Base-by-base conservation (phyloP, 108 stramenopile genomes). In the Hondaea fermentalgiana region DNA sequence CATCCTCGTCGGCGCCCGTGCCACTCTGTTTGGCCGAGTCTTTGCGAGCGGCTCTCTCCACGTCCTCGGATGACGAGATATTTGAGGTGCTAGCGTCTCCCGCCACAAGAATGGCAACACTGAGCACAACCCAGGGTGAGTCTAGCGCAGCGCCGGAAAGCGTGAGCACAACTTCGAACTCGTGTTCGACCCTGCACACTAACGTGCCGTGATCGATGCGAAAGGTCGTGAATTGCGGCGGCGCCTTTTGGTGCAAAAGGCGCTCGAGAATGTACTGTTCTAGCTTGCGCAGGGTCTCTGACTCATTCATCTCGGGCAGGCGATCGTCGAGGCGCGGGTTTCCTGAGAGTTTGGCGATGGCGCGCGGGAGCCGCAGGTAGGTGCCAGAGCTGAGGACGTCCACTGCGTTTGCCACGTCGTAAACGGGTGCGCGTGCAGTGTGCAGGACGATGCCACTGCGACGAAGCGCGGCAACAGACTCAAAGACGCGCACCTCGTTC, bases 321-420 rank as follows among this genome's bases (percentile, higher is more conserved):
- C 76, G 76, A 4, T 83, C 76, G 76, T 83, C 76, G n/a, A 83
- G 51, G 49, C 76, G 76, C 51, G 76, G 76, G 76, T 83, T 83
- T 8, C 76, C 76, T 2, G 76, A 83, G 51, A 83, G 76, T 16
- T 23, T 43, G 12, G 76, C 76, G 49, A 83, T 83, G 28, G 51
- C 28, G n/a, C 76, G 45, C 25, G 76, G 76, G 3, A 83, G 76
- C 1, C 51, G 45, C 76, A 83, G 23, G 49, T 83, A 83, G 51
- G 76, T 83, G 19, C 76, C 76, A 6, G 76, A 53, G 51, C 76
- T 83, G 10, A 83, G 76, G 49, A 83, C 76, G 3, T 83, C 76
- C 43, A 83, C 49, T 1, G 76, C 76, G 4, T 47, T 83, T 6
- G 23, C 51, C 23, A 83, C 28, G 4, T 83, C 76, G 51, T 83